Percentiles rank a stretch among this genome's conserved stretches.
These are phyloP conservation scores for Epithemia pelagica DNA, from an alignment of 108 stramenopile genomes.

Conservation along the genomic window DNA sequence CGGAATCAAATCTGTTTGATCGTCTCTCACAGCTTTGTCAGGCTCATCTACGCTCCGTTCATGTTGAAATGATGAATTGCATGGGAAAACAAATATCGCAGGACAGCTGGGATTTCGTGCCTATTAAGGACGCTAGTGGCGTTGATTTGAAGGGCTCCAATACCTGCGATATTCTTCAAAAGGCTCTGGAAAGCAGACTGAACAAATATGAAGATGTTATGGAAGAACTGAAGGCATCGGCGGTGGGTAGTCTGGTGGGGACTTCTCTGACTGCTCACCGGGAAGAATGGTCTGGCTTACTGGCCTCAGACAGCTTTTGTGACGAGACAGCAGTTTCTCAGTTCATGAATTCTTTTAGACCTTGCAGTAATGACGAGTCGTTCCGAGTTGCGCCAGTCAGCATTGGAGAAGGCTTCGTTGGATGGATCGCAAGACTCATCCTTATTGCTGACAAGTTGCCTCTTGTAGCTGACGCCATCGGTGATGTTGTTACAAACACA, in stretches of 20 bases:
- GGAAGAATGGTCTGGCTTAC: neutral
- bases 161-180: neutral
- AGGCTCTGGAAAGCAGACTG: neutral
- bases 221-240: neutral
- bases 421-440: slow-evolving; percentile 48
- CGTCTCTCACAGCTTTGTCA: neutral
- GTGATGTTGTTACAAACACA: slow-evolving; percentile 38
- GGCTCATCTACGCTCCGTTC: slow-evolving; percentile 50
- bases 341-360: neutral
- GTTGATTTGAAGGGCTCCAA: neutral
- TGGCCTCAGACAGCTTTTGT: neutral
- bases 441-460: slow-evolving; percentile 47
- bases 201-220: neutral
- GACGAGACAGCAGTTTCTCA: neutral
- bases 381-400: slow-evolving; percentile 7
- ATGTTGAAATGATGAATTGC: slow-evolving; percentile 71
- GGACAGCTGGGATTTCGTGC: slow-evolving; percentile 44
- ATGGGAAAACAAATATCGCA: slow-evolving; percentile 45
- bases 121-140: neutral
- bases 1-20: neutral
- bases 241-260: neutral
- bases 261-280: neutral
- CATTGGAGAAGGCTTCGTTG: slow-evolving; percentile 32
- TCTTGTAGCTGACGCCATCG: slow-evolving; percentile 35
- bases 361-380: neutral